phyloP scores from a whole-genome alignment of 1,284 basidiomycete species.

The Ganoderma lingzhi region DNA sequence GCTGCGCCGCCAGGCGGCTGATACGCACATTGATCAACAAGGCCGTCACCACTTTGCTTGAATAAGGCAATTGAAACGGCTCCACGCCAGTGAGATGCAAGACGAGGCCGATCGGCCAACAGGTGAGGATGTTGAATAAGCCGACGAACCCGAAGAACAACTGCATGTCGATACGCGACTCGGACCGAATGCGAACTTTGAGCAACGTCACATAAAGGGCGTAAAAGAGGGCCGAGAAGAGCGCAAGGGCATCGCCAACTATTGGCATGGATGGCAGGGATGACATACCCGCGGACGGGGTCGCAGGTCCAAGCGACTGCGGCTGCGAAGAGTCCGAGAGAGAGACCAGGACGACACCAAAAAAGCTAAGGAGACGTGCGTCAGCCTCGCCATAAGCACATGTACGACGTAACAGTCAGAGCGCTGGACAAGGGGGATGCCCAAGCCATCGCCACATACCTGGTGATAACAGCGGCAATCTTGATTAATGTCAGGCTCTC shows the following conservation, averaged over 20 bases:
- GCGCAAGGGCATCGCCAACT: slow-evolving; percentile 82
- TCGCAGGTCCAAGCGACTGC: slow-evolving; percentile 24
- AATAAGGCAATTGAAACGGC: slow-evolving; percentile 77
- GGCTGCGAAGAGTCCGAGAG: slow-evolving; percentile 70
- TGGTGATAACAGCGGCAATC: slow-evolving; percentile 81
- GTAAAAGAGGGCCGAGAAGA: slow-evolving; percentile 88
- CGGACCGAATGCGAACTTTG: slow-evolving; percentile 86
- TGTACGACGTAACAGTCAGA: neutral
- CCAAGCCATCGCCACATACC: slow-evolving; percentile 55
- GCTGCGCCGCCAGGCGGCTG: slow-evolving; percentile 2
- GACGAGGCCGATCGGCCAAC: slow-evolving; percentile 86
- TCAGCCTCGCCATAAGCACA: slow-evolving; percentile 9
- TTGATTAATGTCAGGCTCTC: slow-evolving; percentile 84
- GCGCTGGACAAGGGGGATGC: neutral
- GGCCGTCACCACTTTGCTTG: slow-evolving; percentile 64
- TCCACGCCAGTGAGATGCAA: slow-evolving; percentile 85
- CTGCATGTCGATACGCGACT: slow-evolving; percentile 92
- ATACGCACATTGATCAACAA: slow-evolving; percentile 76
- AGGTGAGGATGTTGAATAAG: slow-evolving; percentile 84
- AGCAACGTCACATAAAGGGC: slow-evolving; percentile 93
- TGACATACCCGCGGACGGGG: slow-evolving; percentile 20
- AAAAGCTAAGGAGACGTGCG: slow-evolving; percentile 62
- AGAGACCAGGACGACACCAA: slow-evolving; percentile 89
- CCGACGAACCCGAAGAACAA: slow-evolving; percentile 96
- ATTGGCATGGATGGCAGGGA: slow-evolving; percentile 43